Base-by-base conservation (phyloP, 2,329 filamentous ascomycete species). In the Teratosphaeria zuluensis region DNA sequence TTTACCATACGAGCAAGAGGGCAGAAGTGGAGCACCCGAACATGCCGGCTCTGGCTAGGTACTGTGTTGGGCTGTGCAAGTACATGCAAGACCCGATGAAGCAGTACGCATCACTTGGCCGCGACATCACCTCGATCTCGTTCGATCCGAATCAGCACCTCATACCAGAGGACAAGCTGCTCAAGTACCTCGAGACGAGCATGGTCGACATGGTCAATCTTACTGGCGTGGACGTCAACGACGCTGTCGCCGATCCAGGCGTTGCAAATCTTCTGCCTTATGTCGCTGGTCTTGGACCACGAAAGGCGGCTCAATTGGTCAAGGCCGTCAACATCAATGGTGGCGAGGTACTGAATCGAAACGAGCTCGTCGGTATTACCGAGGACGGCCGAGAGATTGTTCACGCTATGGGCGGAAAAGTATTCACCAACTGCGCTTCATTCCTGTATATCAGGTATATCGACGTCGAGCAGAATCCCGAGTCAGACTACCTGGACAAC, bases 151-250 rank as follows among this genome's bases (percentile, higher is more conserved):
- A 91, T 67, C 94, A 99, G 72, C 88, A 92, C 61, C 82, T 96
- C 32, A 81, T 99, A 14, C 88, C 92, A 0, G 84, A 91, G 61
- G 92, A 97, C 42, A 92, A 95, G 76, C 80, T 99, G 46, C 78
- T 87, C 62, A 91, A 89, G 71, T 85, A 90, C 61, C 81, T 99
- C 16, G 94, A 99, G 69, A 95, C 89, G n/a, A 90, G 92, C 52
- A 89, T 99, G 84, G 92, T 99, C 11, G 94, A 99, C 71, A 96
- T 96, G 82, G 94, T 99, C 66, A 99, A 99, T 72, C 84, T 99
- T 51, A 91, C 92, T 53, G 94, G 94, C 69, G 90, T 99, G 42
- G 90, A 97, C 68, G 88, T 99, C 69, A 96, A 96, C 67, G 92
- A 96, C 64, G 91, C 92, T 14, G 86, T 95, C 58, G 81, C 80